phyloP scores from a whole-genome alignment of 2,329 filamentous ascomycete species.

The Epichloe gansuensis region DNA sequence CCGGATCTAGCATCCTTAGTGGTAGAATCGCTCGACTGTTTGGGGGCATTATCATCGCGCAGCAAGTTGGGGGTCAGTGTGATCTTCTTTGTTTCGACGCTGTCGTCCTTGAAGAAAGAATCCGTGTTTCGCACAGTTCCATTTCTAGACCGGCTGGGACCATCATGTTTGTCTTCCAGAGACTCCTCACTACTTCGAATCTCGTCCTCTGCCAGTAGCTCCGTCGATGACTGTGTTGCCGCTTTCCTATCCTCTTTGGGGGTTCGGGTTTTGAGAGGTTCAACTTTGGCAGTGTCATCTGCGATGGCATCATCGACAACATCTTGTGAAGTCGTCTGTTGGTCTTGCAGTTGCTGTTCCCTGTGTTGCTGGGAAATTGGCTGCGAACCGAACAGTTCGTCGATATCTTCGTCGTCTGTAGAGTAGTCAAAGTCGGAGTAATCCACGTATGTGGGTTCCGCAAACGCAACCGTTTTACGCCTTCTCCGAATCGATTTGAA shows the following conservation, averaged over 20 bases:
- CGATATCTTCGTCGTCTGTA: slow-evolving; percentile 53
- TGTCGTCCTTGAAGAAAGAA: slow-evolving; percentile 96
- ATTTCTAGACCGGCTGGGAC: slow-evolving; percentile 58
- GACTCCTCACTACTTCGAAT: slow-evolving; percentile 53
- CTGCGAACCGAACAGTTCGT: slow-evolving; percentile 30
- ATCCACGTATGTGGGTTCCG: slow-evolving; percentile 75
- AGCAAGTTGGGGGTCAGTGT: slow-evolving; percentile 87
- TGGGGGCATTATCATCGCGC: slow-evolving; percentile 58
- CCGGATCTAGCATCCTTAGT: slow-evolving; percentile 41
- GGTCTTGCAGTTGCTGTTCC: slow-evolving; percentile 17
- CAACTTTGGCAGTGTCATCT: slow-evolving; percentile 43
- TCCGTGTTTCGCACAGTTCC: slow-evolving; percentile 84
- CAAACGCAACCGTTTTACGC: slow-evolving; percentile 77
- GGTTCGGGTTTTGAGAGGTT: slow-evolving; percentile 39
- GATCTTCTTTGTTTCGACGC: slow-evolving; percentile 91
- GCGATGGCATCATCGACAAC: slow-evolving; percentile 21
- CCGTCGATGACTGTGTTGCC: slow-evolving; percentile 20
- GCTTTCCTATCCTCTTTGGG: slow-evolving; percentile 28
- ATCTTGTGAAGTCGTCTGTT: slow-evolving; percentile 13
- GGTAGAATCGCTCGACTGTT: slow-evolving; percentile 35
- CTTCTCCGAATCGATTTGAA: slow-evolving; percentile 77
- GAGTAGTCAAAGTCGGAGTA: slow-evolving; percentile 82
- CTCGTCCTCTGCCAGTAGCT: slow-evolving; percentile 20
- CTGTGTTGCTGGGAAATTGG: slow-evolving; percentile 18
- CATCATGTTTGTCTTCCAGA: slow-evolving; percentile 41